A percentile compares a stretch with the other conserved stretches of the same genome.
phyloP scores from a whole-genome alignment of 306 rosid species.

The Trifolium subterraneum region DNA sequence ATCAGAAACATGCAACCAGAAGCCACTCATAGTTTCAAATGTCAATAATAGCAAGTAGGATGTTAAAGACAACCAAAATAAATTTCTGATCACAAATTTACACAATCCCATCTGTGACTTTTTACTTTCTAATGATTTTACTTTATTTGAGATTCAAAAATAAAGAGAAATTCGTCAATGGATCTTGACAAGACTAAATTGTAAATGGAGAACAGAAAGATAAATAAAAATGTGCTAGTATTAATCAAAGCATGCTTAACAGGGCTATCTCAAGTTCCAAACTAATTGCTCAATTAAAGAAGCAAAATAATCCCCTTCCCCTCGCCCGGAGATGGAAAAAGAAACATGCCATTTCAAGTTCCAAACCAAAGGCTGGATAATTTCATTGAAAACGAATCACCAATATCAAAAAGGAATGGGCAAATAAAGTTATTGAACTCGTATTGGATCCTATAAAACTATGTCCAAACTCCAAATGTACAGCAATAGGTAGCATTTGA shows the following conservation, averaged over 20 bases:
- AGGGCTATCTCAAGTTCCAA: not conserved
- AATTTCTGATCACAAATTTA: not conserved
- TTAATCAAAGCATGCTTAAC: slow-evolving; percentile 5
- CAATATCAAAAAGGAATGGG: slow-evolving; percentile 5
- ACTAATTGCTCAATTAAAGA: slow-evolving; percentile 6
- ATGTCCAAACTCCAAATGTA: slow-evolving; percentile 16
- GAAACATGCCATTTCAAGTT: not conserved
- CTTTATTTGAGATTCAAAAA: too few species aligned
- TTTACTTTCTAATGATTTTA: too few species aligned
- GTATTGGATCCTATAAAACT: slow-evolving; percentile 16
- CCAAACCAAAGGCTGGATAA: not conserved
- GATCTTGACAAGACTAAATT: not conserved
- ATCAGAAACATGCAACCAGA: not conserved
- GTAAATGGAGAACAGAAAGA: slow-evolving; percentile 7
- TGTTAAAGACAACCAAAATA: not conserved
- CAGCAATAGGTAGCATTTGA: not conserved
- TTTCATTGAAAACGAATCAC: not conserved
- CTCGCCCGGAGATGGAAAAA: not conserved
- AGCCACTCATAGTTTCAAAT: not conserved
- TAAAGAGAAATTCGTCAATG: too few species aligned
- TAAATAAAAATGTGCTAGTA: not conserved
- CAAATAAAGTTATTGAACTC: not conserved
- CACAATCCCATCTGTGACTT: not conserved
- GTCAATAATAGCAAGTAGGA: not conserved
- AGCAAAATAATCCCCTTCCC: not conserved